These are phyloP conservation scores for Fraxinus anomala DNA, from an alignment of 257 asterid species.

Conservation along the genomic window DNA sequence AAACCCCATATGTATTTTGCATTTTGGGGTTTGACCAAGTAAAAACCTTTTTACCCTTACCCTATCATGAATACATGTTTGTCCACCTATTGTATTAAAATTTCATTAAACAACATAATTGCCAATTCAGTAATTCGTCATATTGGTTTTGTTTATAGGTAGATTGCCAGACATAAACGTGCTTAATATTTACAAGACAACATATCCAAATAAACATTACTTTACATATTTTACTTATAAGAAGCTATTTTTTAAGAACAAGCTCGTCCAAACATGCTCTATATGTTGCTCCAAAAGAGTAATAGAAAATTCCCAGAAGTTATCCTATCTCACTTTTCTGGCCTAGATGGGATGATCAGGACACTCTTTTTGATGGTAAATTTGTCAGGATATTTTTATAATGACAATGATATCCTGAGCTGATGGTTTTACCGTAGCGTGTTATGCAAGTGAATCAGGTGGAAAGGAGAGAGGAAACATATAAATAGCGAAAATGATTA, in stretches of 20 bases:
- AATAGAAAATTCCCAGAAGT: not conserved
- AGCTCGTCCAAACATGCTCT: too few species aligned
- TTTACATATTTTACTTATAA: not conserved
- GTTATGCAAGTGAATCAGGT: not conserved
- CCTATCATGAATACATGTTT: not conserved
- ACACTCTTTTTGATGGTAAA: too few species aligned
- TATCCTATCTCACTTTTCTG: not conserved
- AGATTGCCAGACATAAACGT: not conserved
- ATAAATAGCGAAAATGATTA: not conserved
- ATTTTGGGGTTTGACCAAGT: not conserved
- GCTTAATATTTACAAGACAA: not conserved
- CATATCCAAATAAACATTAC: not conserved
- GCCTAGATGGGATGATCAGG: not conserved
- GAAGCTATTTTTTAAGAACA: too few species aligned
- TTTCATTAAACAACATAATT: not conserved
- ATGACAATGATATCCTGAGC: not conserved
- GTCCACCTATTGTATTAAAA: not conserved
- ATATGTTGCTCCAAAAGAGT: not conserved
- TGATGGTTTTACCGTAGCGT: not conserved
- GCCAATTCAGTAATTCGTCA: not conserved
- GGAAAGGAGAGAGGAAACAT: not conserved
- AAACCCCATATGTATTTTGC: not conserved
- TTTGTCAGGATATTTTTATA: too few species aligned
- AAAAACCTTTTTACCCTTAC: not conserved
- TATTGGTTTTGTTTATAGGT: not conserved